These are phyloP conservation scores for Suillus subalutaceus DNA, from an alignment of 768 basidiomycete species.

Conservation along the genomic window DNA sequence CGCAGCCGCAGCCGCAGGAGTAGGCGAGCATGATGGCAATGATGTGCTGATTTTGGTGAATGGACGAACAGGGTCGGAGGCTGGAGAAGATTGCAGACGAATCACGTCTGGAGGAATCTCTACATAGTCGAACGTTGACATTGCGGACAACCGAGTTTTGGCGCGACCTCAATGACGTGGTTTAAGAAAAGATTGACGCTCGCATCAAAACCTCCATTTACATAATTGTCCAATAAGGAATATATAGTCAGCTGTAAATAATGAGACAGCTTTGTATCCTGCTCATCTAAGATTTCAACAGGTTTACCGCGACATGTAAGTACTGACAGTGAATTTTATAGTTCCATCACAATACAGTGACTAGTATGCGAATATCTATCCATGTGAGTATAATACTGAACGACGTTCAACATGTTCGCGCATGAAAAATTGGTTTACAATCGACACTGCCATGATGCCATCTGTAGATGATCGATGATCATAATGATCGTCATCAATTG, in stretches of 20 bases:
- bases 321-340: not conserved
- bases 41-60: conserved; percentile 45
- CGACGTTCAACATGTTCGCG: not conserved
- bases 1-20: conserved; percentile 25
- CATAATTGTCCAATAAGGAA: not conserved
- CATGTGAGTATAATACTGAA: not conserved
- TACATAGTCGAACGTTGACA: conserved; percentile 42
- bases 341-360: not conserved
- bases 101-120: conserved; percentile 44
- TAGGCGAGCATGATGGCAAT: conserved; percentile 35
- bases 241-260: no score
- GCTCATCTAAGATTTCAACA: no score
- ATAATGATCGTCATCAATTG: no score
- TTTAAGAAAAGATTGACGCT: conserved; percentile 1
- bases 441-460: not conserved
- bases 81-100: conserved; percentile 32
- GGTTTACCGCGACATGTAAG: not conserved
- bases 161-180: not conserved
- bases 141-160: conserved; percentile 10
- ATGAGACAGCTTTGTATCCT: no score
- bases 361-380: not conserved
- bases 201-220: not conserved
- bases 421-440: not conserved
- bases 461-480: not conserved
- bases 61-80: conserved; percentile 29